A percentile compares a stretch with the other conserved stretches of the same genome.
Evolutionary conservation across 225 moss, liverwort and hornwort genomes (phyloP).

Genomic region (Antitrichia curtipendula): DNA sequence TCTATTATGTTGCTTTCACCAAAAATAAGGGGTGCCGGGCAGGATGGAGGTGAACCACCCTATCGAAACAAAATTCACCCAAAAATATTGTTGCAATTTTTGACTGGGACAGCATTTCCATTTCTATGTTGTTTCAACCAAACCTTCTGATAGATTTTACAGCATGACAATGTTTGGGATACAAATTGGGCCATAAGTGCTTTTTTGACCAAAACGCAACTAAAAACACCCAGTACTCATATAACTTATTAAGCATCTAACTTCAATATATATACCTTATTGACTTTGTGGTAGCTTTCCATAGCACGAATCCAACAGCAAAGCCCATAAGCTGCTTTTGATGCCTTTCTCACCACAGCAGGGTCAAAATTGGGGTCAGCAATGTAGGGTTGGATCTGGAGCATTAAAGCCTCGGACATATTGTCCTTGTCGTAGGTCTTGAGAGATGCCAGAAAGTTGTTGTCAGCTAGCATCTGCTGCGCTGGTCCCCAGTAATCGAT

Average conservation of each 20-base stretch:
- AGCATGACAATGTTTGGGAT: neutral
- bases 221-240: too few species aligned
- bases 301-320: constrained; percentile 86
- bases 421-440: constrained; percentile 67
- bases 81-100: neutral
- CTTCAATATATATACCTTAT: constrained; percentile 33
- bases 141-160: neutral
- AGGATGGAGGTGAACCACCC: neutral
- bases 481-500: constrained; percentile 87
- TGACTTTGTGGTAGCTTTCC: constrained; percentile 78
- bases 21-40: neutral
- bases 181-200: neutral
- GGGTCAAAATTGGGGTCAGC: constrained; percentile 61
- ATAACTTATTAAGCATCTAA: neutral
- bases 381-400: constrained; percentile 48
- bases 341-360: constrained; percentile 55
- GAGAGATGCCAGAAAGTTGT: constrained; percentile 45
- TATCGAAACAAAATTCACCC: neutral
- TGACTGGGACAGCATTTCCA: neutral
- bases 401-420: constrained; percentile 46
- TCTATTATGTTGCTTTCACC: neutral
- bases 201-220: neutral
- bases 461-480: constrained; percentile 66
- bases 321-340: constrained; percentile 81
- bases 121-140: neutral